Percentiles rank a stretch among this genome's conserved stretches.
These are phyloP conservation scores for Aegilops sharonensis DNA, from an alignment of 176 grass and related monocot genomes.

Conservation along the genomic window DNA sequence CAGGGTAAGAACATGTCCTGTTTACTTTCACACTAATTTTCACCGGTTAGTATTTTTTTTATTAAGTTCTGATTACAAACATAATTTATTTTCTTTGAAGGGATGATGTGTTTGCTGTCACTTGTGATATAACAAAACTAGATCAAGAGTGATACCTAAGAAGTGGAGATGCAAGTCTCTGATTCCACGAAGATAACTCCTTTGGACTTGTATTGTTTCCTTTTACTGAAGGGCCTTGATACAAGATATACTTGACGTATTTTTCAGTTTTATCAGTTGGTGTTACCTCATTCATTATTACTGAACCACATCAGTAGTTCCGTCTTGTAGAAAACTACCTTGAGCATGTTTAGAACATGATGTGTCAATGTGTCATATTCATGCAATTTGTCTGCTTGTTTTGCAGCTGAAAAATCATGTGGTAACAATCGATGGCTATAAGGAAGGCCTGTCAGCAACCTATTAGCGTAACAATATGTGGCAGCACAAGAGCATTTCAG, in stretches of 20 bases:
- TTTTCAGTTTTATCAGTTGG: neutral
- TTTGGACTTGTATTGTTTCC: too few relatives aligned
- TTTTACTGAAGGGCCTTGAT: neutral
- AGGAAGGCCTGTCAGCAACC: slow-evolving; percentile 70
- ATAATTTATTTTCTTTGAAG: neutral
- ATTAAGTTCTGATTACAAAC: neutral
- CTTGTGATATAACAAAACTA: neutral
- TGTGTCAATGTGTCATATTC: slow-evolving; percentile 1
- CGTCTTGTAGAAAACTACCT: neutral
- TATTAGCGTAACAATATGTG: slow-evolving; percentile 91
- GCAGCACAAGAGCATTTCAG: slow-evolving; percentile 85
- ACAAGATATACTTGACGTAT: neutral
- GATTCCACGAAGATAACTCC: too few relatives aligned
- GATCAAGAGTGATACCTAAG: too few relatives aligned
- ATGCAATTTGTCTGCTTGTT: neutral
- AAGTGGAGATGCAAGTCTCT: too few relatives aligned
- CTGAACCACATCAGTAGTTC: neutral
- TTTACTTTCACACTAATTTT: neutral
- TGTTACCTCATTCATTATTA: neutral
- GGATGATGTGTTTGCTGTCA: neutral
- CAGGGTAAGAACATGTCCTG: too few relatives aligned
- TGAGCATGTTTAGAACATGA: neutral
- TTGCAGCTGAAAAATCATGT: slow-evolving; percentile 73
- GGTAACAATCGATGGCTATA: slow-evolving; percentile 84
- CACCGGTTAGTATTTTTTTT: neutral